These are phyloP conservation scores for Scytalidium sp. DNA, from an alignment of 2,329 filamentous ascomycete species.

Conservation along the genomic window DNA sequence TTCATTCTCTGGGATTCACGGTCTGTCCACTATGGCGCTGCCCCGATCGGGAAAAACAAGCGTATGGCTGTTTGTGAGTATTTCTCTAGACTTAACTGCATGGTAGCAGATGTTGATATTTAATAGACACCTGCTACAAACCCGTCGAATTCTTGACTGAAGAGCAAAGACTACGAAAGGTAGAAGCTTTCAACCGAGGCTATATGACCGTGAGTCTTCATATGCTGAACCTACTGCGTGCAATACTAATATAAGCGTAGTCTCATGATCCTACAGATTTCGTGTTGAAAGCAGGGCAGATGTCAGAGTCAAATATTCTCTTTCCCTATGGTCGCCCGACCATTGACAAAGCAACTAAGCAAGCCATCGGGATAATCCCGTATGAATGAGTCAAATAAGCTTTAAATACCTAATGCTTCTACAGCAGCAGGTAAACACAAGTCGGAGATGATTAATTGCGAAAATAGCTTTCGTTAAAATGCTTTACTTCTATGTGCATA, in stretches of 20 bases:
- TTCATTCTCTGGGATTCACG: constrained; percentile 42
- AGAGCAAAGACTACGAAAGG: background rate
- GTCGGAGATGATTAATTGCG: too few relatives aligned
- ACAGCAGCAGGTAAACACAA: too few relatives aligned
- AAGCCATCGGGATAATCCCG: background rate
- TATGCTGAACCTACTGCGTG: background rate
- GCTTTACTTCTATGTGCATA: too few relatives aligned
- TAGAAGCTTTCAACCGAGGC: background rate
- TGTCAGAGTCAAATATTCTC: background rate
- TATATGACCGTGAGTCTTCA: background rate
- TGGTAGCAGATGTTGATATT: background rate
- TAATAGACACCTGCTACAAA: background rate
- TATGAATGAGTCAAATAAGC: too few relatives aligned
- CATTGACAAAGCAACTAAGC: background rate
- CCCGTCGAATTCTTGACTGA: background rate
- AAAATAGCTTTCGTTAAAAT: too few relatives aligned
- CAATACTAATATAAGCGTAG: background rate
- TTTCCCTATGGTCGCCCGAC: background rate
- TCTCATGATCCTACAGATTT: background rate
- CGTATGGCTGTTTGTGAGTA: background rate
- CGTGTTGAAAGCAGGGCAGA: background rate
- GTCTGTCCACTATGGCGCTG: constrained; percentile 39
- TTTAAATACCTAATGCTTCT: too few relatives aligned
- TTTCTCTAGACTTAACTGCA: background rate
- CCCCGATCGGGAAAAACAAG: background rate